Conservation (phyloP, 441 rosid species). For the Croton setiger region DNA sequence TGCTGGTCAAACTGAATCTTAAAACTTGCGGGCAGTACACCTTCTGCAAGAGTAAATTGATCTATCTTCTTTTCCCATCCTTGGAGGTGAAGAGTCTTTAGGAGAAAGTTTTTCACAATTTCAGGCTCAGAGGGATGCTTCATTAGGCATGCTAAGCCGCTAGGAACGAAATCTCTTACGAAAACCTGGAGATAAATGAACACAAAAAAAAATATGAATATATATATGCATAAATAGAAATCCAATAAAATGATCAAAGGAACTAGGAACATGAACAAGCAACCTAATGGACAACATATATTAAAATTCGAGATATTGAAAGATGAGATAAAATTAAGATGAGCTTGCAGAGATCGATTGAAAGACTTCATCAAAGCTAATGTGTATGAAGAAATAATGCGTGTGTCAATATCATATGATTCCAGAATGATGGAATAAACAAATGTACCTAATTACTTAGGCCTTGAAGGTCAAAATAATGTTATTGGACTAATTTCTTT, state of each 20-base stretch:
- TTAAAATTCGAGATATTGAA: neutral
- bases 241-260: neutral
- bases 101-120: conserved; percentile 43
- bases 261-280: neutral
- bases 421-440: neutral
- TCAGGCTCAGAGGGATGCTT: conserved; percentile 31
- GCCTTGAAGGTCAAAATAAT: too few relatives aligned
- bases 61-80: conserved; percentile 49
- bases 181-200: conserved; percentile 31
- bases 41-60: conserved; percentile 49
- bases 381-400: neutral
- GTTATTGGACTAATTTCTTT: neutral
- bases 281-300: neutral
- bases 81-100: conserved; percentile 46
- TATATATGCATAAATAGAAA: too few relatives aligned
- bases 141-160: conserved; percentile 45
- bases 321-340: neutral
- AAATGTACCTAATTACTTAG: neutral
- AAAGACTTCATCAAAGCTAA: neutral
- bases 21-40: conserved; percentile 58
- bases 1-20: conserved; percentile 36
- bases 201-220: too few relatives aligned
- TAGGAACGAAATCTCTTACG: conserved; percentile 51
- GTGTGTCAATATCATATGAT: neutral
- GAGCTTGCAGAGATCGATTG: neutral